Evolutionary conservation across 2,329 filamentous ascomycete genomes (phyloP), one percentile per base, ranked within the genome.

Genomic region (Colletotrichum sp.): DNA sequence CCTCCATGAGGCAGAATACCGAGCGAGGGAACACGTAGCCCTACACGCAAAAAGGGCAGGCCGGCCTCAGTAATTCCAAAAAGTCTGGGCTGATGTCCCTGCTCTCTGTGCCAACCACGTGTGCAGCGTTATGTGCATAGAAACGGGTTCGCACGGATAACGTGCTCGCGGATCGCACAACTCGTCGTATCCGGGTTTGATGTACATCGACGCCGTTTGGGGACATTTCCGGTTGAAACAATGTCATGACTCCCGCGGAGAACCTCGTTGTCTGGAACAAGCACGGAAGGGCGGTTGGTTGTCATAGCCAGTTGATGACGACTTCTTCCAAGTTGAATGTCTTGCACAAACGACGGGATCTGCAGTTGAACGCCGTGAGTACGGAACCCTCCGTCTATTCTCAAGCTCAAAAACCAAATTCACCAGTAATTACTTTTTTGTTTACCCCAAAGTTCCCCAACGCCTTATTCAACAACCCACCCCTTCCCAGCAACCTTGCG

Each of bases 401-500:
- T 68, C 30, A 36, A 32, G 30, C 49, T 34, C 44, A 27, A 27
- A 34, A 34, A 9, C 9, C 19, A 49, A 49, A n/a, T 49, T 27
- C 29, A n/a, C 8, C 29, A 22, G 30, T 32, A 59, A 57, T 69
- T 29, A 61, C 66, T 59, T 63, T 63, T 72, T 27, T 29, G 36
- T 63, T 19, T 59, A 27, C 27, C 22, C 27, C 55, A 59, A 6
- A 29, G 27, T 59, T 30, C 55, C 29, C 59, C 32, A 36, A 59
- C 30, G 19, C 22, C 32, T 73, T 29, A 91, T 78, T 89, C 93
- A 77, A 94, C 91, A 78, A 94, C 90, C 95, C 96, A 98, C 1
- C 94, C 94, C 79, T 91, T 92, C 52, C 92, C 94, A 1, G 88
- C 83, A 75, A 95, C 91, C 85, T 93, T 95, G 85, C 86, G 93